Percentiles rank a stretch among this genome's conserved stretches.
Conservation (phyloP, 1,284 basidiomycete species). For the Boletus sp. region DNA sequence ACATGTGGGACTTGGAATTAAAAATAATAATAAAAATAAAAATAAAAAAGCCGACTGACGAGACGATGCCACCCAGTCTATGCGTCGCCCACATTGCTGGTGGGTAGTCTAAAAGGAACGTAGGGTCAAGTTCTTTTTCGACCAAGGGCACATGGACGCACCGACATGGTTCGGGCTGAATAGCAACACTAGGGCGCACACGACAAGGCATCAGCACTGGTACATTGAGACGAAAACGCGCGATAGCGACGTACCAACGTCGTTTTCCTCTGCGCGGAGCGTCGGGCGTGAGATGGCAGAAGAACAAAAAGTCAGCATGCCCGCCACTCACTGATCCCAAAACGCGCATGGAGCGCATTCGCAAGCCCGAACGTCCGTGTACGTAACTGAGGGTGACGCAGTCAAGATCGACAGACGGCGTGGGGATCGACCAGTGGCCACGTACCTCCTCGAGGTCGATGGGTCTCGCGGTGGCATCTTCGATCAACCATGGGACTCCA, state of each 20-base stretch:
- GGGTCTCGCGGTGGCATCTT: constrained; percentile 53
- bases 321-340: constrained; percentile 50
- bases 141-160: constrained; percentile 29
- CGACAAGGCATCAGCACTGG: constrained; percentile 4
- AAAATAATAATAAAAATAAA: no score
- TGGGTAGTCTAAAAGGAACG: constrained; percentile 55
- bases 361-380: constrained; percentile 57
- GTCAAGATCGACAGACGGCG: neutral
- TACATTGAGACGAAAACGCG: neutral
- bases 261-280: constrained; percentile 25
- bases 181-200: constrained; percentile 50
- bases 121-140: no score
- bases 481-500: constrained; percentile 57
- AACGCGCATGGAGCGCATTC: constrained; percentile 54
- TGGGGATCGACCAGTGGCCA: neutral
- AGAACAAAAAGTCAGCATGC: neutral
- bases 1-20: neutral
- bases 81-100: constrained; percentile 68
- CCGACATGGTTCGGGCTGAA: constrained; percentile 70
- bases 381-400: constrained; percentile 36
- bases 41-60: no score
- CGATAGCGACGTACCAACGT: constrained; percentile 46
- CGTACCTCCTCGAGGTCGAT: constrained; percentile 50
- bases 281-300: constrained; percentile 2
- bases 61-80: constrained; percentile 63